Conservation (phyloP, 148 eudicot species). For the Silene latifolia region DNA sequence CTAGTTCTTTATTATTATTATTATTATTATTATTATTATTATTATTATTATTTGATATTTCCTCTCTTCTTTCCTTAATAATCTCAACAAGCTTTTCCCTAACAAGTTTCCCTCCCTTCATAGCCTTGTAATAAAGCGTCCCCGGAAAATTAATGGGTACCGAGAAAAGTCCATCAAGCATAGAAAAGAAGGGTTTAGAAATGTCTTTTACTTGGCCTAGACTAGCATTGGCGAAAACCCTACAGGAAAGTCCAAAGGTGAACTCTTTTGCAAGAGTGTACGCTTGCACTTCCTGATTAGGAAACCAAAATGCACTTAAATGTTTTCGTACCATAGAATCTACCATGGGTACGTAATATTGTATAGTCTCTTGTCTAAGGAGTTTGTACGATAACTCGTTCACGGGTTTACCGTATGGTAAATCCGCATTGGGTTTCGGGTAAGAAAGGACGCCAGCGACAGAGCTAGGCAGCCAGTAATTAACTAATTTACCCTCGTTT, state of each 20-base stretch:
- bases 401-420: neutral
- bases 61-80: conserved; percentile 15
- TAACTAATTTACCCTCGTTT: conserved; percentile 6
- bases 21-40: neutral
- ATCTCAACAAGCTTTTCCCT: neutral
- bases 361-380: conserved; percentile 2
- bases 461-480: conserved; percentile 6
- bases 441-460: neutral
- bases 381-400: conserved; percentile 2
- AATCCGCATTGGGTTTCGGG: neutral
- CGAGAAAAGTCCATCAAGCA: conserved; percentile 7
- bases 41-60: neutral
- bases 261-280: conserved; percentile 9
- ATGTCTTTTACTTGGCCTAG: neutral
- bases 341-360: neutral
- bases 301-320: conserved; percentile 6
- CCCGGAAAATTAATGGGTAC: conserved; percentile 9
- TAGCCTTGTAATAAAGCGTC: conserved; percentile 9
- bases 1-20: neutral
- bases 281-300: conserved; percentile 1
- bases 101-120: neutral
- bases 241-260: conserved; percentile 5
- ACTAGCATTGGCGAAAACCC: conserved; percentile 4
- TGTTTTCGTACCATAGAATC: conserved; percentile 7
- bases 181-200: neutral